These are phyloP conservation scores for Ceratocystis lukuohia DNA, from an alignment of 2,329 filamentous ascomycete species.

Conservation along the genomic window DNA sequence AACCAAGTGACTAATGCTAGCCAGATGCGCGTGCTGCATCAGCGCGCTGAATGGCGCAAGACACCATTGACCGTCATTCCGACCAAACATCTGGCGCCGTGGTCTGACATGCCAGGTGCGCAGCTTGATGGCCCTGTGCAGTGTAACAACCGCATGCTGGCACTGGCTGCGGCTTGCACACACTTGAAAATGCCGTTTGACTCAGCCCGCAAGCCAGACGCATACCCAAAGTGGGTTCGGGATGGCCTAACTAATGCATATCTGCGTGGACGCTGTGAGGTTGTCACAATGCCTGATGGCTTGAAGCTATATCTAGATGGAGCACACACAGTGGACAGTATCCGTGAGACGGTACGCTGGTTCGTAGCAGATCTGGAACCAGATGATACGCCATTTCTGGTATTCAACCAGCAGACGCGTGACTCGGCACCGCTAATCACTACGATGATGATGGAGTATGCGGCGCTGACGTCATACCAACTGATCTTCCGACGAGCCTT, in stretches of 20 bases:
- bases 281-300: conserved; percentile 33
- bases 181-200: conserved; percentile 34
- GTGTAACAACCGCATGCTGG: conserved; percentile 45
- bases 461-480: conserved; percentile 27
- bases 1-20: conserved; percentile 24
- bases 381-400: conserved; percentile 38
- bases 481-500: conserved; percentile 56
- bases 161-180: conserved; percentile 40
- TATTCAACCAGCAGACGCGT: conserved; percentile 90
- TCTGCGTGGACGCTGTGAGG: conserved; percentile 67
- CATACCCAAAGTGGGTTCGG: conserved; percentile 35
- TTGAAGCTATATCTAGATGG: conserved; percentile 74
- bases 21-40: conserved; percentile 39
- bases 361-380: conserved; percentile 42
- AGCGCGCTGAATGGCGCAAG: conserved; percentile 45
- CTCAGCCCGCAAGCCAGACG: neutral
- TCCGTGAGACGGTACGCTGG: conserved; percentile 65
- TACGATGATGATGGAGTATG: conserved; percentile 46
- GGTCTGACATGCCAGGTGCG: conserved; percentile 31
- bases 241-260: conserved; percentile 52
- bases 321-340: conserved; percentile 75
- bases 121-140: conserved; percentile 40
- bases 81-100: conserved; percentile 28
- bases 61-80: conserved; percentile 33
- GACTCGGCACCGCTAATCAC: conserved; percentile 55